Percentiles rank a stretch among this genome's conserved stretches.
phyloP scores from a whole-genome alignment of 1,284 basidiomycete genomes.

The Singerocomus rubriflavus region DNA sequence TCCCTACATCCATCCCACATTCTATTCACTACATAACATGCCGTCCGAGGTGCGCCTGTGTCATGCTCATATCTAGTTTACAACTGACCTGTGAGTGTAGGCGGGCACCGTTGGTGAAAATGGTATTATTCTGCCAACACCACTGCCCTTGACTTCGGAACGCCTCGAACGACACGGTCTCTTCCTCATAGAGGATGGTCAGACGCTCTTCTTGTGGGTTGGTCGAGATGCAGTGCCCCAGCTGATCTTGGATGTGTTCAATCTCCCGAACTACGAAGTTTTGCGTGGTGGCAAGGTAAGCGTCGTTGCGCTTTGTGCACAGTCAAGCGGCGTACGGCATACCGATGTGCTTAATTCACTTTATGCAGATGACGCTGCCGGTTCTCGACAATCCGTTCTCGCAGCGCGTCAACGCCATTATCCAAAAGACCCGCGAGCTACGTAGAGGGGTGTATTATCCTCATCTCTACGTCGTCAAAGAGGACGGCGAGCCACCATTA shows the following conservation, averaged over 20 bases:
- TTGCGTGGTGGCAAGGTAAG: slow-evolving; percentile 89
- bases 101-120: slow-evolving; percentile 79
- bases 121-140: slow-evolving; percentile 79
- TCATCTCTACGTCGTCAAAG: slow-evolving; percentile 97
- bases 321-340: background rate
- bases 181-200: slow-evolving; percentile 96
- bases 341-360: background rate
- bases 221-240: slow-evolving; percentile 96
- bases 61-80: background rate
- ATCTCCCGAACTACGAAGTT: slow-evolving; percentile 83
- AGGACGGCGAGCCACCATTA: slow-evolving; percentile 94
- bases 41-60: slow-evolving; percentile 65
- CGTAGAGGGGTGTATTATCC: slow-evolving; percentile 90
- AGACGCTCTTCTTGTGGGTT: slow-evolving; percentile 97
- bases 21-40: slow-evolving; percentile 99
- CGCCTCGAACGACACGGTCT: slow-evolving; percentile 93
- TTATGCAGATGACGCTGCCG: slow-evolving; percentile 74
- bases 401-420: slow-evolving; percentile 87
- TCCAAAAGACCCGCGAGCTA: slow-evolving; percentile 91
- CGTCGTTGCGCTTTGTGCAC: slow-evolving; percentile 1
- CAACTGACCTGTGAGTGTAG: slow-evolving; percentile 36
- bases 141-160: slow-evolving; percentile 92
- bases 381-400: slow-evolving; percentile 90
- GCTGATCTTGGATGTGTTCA: slow-evolving; percentile 92
- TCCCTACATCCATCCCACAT: slow-evolving; percentile 91